These are phyloP conservation scores for Podila epicladia DNA, from an alignment of 192 early-diverging fungal genomes.

Conservation along the genomic window DNA sequence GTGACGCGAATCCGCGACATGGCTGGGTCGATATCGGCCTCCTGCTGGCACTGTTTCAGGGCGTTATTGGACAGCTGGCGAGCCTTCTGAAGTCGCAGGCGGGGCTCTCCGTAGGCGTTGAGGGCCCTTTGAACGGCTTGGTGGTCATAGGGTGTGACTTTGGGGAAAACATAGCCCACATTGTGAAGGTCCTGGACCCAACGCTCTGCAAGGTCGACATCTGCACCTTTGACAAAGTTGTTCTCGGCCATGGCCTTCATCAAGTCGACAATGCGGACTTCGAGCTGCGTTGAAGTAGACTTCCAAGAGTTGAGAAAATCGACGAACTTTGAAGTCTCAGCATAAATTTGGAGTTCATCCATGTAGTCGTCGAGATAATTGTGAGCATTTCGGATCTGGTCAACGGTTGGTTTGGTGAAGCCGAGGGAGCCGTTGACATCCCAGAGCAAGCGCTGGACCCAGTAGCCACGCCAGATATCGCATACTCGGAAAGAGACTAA, in stretches of 20 bases:
- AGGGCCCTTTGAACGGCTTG: neutral
- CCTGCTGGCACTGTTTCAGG: neutral
- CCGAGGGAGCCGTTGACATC: neutral
- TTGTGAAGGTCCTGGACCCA: neutral
- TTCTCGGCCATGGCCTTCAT: neutral
- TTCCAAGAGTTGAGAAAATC: neutral
- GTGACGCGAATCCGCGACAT: conserved; percentile 6
- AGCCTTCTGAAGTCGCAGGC: neutral
- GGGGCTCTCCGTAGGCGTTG: neutral
- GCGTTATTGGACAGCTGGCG: neutral
- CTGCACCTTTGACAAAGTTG: neutral
- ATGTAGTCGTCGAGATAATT: neutral
- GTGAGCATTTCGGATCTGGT: conserved; percentile 4
- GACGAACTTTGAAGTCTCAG: neutral
- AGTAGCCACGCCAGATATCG: neutral
- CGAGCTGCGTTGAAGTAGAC: neutral
- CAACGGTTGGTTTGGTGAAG: neutral
- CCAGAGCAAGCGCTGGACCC: neutral
- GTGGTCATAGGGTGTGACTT: neutral
- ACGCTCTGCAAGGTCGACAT: neutral
- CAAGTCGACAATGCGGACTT: neutral
- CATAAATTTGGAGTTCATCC: conserved; percentile 4
- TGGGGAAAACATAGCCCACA: neutral
- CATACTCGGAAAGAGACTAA: neutral
- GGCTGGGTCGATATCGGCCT: neutral